These are phyloP conservation scores for Penstemon newberryi DNA, from an alignment of 257 asterid species.

Conservation along the genomic window DNA sequence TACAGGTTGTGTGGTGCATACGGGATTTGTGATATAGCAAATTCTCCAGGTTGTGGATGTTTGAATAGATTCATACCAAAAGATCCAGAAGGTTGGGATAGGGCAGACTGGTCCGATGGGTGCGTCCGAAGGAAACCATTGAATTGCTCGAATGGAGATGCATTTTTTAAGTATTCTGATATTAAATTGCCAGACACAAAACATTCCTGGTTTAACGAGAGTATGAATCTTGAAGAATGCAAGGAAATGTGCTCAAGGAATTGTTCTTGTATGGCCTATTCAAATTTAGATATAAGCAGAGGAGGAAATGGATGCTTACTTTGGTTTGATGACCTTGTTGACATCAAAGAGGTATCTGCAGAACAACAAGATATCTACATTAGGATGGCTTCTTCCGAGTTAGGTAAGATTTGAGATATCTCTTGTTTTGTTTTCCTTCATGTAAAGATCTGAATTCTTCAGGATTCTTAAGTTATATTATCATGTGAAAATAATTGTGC, in stretches of 20 bases:
- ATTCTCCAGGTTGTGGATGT: neutral
- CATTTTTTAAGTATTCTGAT: constrained; percentile 27
- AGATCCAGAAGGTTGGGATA: constrained; percentile 28
- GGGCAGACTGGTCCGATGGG: constrained; percentile 34
- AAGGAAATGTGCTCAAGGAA: constrained; percentile 32
- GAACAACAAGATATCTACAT: too few relatives aligned
- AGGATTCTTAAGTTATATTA: too few relatives aligned
- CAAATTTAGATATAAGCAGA: constrained; percentile 28
- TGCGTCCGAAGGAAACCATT: constrained; percentile 29
- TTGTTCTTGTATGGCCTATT: constrained; percentile 39
- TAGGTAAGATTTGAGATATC: too few relatives aligned
- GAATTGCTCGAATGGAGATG: constrained; percentile 31
- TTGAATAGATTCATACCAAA: neutral
- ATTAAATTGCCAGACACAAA: constrained; percentile 36
- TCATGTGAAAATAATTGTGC: too few relatives aligned
- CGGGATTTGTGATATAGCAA: neutral
- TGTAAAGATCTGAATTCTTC: too few relatives aligned
- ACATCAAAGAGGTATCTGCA: too few relatives aligned
- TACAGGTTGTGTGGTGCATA: neutral
- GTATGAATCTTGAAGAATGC: constrained; percentile 34
- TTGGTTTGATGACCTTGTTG: too few relatives aligned
- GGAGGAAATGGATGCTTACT: constrained; percentile 19
- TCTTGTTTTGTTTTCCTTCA: too few relatives aligned
- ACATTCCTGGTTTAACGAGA: constrained; percentile 26
- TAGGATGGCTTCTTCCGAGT: too few relatives aligned